These are phyloP conservation scores for Malassezia furfur DNA, from an alignment of 1,284 basidiomycete genomes.

Conservation along the genomic window DNA sequence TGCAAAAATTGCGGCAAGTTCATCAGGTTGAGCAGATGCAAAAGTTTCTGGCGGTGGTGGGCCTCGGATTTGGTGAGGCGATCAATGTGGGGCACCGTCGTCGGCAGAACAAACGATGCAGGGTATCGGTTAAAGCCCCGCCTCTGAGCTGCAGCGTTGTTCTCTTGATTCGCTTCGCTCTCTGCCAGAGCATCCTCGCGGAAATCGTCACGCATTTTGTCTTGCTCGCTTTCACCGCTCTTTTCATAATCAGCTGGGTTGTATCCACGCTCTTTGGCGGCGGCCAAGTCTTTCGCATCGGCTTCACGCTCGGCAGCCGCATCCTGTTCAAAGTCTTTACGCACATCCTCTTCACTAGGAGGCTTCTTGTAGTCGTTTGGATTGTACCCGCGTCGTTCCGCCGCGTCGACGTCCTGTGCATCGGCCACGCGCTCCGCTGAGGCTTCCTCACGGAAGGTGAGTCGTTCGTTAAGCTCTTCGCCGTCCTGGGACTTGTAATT, in stretches of 20 bases:
- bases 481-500: not conserved
- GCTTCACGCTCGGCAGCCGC: not conserved
- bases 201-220: too few species aligned
- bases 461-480: not conserved
- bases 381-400: not conserved
- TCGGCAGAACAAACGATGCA: conserved; percentile 15
- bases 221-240: not conserved
- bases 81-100: conserved; percentile 7
- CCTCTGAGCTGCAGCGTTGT: not conserved
- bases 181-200: too few species aligned
- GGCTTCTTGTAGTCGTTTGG: not conserved
- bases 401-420: not conserved
- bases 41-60: conserved; percentile 4
- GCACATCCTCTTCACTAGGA: too few species aligned
- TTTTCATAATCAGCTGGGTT: not conserved
- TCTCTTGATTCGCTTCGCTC: too few species aligned
- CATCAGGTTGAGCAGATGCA: not conserved
- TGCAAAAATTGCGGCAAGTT: conserved; percentile 56
- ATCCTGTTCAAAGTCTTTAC: not conserved
- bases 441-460: not conserved
- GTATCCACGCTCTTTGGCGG: not conserved
- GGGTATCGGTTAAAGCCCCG: conserved; percentile 1
- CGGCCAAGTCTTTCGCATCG: not conserved
- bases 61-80: conserved; percentile 3
- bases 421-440: not conserved